Conservation (phyloP, 2,329 filamentous ascomycete species). For the Neofusicoccum cordaticola region DNA sequence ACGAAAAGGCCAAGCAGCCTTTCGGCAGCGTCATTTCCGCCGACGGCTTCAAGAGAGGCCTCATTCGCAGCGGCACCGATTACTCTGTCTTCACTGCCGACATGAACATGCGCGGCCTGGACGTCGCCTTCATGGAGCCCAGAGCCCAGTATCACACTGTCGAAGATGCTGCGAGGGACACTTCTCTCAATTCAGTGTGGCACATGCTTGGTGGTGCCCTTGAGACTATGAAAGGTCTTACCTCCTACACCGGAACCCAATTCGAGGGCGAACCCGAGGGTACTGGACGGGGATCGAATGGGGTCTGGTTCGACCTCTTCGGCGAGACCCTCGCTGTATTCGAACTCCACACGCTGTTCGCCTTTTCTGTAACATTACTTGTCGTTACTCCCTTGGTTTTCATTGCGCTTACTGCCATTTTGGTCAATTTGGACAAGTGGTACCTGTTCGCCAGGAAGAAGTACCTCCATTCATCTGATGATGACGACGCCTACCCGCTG, state of each 20-base stretch:
- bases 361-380: conserved; percentile 78
- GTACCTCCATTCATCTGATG: conserved; percentile 59
- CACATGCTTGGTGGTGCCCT: conserved; percentile 90
- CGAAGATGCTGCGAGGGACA: conserved; percentile 80
- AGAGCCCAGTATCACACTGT: conserved; percentile 86
- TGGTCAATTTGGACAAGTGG: conserved; percentile 74
- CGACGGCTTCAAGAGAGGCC: conserved; percentile 77
- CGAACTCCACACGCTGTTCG: conserved; percentile 74
- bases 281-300: conserved; percentile 64
- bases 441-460: conserved; percentile 76
- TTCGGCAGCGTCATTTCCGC: conserved; percentile 79
- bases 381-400: conserved; percentile 75
- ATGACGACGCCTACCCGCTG: conserved; percentile 60
- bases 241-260: conserved; percentile 62
- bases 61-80: conserved; percentile 84
- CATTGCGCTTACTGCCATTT: conserved; percentile 63
- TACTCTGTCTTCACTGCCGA: conserved; percentile 77
- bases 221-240: conserved; percentile 68
- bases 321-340: conserved; percentile 77
- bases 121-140: conserved; percentile 87
- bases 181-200: conserved; percentile 72
- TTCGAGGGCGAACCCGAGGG: conserved; percentile 65
- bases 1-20: conserved; percentile 67
- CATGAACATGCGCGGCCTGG: conserved; percentile 80
- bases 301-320: conserved; percentile 93